A percentile compares a stretch with the other conserved stretches of the same genome.
phyloP scores from a whole-genome alignment of 352 stramenopile species.

The Peronospora farinosa region DNA sequence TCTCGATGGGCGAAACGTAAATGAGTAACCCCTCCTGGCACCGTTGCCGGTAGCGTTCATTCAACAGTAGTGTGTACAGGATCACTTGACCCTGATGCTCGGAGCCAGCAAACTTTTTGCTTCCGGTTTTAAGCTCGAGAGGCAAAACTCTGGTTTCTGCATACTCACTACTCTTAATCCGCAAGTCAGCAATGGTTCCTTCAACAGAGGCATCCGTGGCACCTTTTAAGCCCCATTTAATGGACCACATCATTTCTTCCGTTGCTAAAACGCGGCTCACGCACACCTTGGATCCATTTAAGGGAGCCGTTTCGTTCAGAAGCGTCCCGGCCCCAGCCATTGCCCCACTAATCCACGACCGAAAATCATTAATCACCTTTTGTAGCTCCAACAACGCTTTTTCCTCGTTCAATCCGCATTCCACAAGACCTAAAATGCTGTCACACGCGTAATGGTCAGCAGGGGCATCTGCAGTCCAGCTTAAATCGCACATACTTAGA shows the following conservation, averaged over 20 bases:
- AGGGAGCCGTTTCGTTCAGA: conserved; percentile 34
- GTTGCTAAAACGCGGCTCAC: conserved; percentile 54
- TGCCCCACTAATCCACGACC: conserved; percentile 39
- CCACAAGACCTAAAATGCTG: conserved; percentile 63
- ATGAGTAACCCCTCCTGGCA: conserved; percentile 62
- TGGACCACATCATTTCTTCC: conserved; percentile 83
- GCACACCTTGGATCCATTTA: conserved; percentile 24
- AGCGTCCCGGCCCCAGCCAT: conserved; percentile 22
- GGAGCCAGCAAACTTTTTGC: conserved; percentile 41
- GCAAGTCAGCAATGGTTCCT: conserved; percentile 27
- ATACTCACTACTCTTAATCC: background rate
- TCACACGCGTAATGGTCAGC: conserved; percentile 6
- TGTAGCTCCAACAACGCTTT: conserved; percentile 46
- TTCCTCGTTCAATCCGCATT: conserved; percentile 59
- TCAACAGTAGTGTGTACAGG: conserved; percentile 80
- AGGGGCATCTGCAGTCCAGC: background rate
- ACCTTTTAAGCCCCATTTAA: conserved; percentile 80
- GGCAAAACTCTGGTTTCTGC: conserved; percentile 39
- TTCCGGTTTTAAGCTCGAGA: conserved; percentile 87
- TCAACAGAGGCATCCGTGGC: conserved; percentile 67
- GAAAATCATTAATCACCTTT: conserved; percentile 51
- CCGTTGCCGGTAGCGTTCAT: conserved; percentile 62
- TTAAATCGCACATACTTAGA: conserved; percentile 38
- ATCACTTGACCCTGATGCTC: conserved; percentile 85
- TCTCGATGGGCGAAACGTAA: conserved; percentile 66